Evolutionary conservation across 768 basidiomycete species (phyloP), one percentile per base, ranked within the genome.

Genomic region (Leccinum arenicola): DNA sequence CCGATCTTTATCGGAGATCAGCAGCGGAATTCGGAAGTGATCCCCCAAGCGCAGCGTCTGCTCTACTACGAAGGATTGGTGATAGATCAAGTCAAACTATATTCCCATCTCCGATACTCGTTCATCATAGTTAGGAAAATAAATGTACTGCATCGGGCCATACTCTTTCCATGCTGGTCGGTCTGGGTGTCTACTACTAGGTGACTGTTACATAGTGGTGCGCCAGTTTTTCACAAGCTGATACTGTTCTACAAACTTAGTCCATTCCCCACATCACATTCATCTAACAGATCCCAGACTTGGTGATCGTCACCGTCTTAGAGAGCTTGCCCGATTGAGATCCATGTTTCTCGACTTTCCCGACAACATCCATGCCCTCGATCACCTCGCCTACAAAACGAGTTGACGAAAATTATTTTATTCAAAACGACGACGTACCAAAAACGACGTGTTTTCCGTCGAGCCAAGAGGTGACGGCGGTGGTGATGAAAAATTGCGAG

Each of bases 401-500:
- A 2, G 27, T 50, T 8, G 27, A n/a, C 23, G 47, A 15, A 15
- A 15, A 12, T 10, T 15, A n/a, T 50, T 4, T 25, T 33, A 23
- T 40, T 29, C 17, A 35, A 64, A 17, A n/a, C 29, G 25, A 25
- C 15, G 17, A 48, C 70, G 50, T 66, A 85, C 93, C 94, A 68
- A 96, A 95, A 51, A 95, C 93, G 74, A 93, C 89, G 74, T 93
- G 88, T 57, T 80, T 82, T 58, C 87, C 88, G 70, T 95, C 90
- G 59, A 95, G 84, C 91, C 90, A 93, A 38, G 78, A 75, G 3
- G 89, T 90, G 33, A 78, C 75, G 57, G 86, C 86, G 33, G 92
- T 94, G 64, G 89, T 92, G 77, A 95, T 87, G 81, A 96, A 94
- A 83, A 95, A 94, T 74, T 92, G 88, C 14, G 83, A 89, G 19